Conservation (phyloP, 1,284 basidiomycete species). For the Apiotrichum sp. region DNA sequence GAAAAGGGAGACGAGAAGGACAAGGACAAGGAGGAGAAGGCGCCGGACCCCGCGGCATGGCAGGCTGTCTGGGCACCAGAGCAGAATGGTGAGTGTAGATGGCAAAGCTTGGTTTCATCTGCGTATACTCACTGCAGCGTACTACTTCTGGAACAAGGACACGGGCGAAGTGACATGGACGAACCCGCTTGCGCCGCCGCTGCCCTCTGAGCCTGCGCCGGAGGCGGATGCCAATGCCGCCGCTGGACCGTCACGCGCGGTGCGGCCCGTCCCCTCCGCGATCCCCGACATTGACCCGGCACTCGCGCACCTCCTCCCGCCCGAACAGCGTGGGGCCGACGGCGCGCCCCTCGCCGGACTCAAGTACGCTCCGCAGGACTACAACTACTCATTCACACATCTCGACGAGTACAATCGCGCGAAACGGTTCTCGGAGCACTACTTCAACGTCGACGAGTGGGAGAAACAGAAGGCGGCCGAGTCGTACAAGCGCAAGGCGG, state of each 20-base stretch:
- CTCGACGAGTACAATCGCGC: slow-evolving; percentile 74
- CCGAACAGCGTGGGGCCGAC: slow-evolving; percentile 51
- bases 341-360: slow-evolving; percentile 49
- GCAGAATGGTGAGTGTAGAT: slow-evolving; percentile 52
- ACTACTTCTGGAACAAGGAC: slow-evolving; percentile 77
- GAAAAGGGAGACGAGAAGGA: slow-evolving; percentile 6
- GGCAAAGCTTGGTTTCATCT: too few species aligned
- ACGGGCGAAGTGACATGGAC: slow-evolving; percentile 82
- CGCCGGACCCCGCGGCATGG: slow-evolving; percentile 51
- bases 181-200: slow-evolving; percentile 60
- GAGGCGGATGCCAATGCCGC: slow-evolving; percentile 7
- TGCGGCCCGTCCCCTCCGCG: background rate
- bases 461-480: slow-evolving; percentile 57
- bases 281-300: slow-evolving; percentile 72
- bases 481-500: slow-evolving; percentile 55
- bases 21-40: background rate
- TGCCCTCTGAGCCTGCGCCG: slow-evolving; percentile 28
- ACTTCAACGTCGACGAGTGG: slow-evolving; percentile 80
- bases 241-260: slow-evolving; percentile 50
- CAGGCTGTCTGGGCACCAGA: slow-evolving; percentile 78
- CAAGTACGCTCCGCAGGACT: slow-evolving; percentile 55
- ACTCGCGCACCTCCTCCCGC: slow-evolving; percentile 73
- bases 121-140: slow-evolving; percentile 49
- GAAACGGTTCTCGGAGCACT: slow-evolving; percentile 79
- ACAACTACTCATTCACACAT: slow-evolving; percentile 58